phyloP scores from a whole-genome alignment of 495 filamentous ascomycete species.

The Amphirosellinia nigrospora region DNA sequence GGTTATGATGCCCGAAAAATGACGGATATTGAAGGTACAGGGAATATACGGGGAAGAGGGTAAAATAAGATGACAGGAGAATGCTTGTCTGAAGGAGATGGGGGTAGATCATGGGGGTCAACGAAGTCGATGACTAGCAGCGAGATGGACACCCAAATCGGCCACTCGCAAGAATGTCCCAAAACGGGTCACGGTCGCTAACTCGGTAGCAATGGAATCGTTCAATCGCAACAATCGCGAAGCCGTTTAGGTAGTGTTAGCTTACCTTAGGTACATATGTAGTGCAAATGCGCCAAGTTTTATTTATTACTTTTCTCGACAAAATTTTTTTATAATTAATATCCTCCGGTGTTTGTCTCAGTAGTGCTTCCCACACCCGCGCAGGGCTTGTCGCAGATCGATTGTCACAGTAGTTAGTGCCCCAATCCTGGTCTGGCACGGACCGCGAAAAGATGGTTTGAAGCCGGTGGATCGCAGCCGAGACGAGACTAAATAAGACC shows the following conservation, averaged over 20 bases:
- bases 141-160: background rate
- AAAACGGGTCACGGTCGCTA: conserved; percentile 16
- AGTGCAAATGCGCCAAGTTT: background rate
- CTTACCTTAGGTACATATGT: background rate
- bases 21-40: background rate
- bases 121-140: background rate
- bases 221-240: background rate
- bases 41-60: background rate
- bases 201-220: background rate
- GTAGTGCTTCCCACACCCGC: no score
- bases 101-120: background rate
- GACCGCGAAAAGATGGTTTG: background rate
- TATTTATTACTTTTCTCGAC: no score
- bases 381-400: background rate
- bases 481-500: background rate
- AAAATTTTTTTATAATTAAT: no score
- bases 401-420: background rate
- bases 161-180: conserved; percentile 27
- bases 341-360: background rate
- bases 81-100: background rate
- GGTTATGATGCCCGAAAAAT: background rate
- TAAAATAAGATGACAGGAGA: conserved; percentile 7
- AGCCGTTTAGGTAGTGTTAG: background rate
- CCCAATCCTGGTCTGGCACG: background rate
- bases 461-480: background rate